These are phyloP conservation scores for Xylariaceae sp. DNA, from an alignment of 2,329 filamentous ascomycete species.

Conservation along the genomic window DNA sequence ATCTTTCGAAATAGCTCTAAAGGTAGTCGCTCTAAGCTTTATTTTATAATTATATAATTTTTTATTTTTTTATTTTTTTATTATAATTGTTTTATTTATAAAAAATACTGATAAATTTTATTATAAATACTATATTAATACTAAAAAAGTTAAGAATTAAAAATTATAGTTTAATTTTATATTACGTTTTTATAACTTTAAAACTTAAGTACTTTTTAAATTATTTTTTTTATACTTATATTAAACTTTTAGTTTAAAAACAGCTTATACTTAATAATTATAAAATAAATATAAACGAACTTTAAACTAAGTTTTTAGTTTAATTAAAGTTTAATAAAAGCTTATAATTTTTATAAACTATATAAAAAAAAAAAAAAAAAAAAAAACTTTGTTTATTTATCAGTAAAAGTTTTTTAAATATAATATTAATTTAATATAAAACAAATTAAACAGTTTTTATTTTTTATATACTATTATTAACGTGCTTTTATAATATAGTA, in stretches of 20 bases:
- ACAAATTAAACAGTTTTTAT: background rate
- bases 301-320: too few relatives aligned
- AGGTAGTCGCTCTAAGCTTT: background rate
- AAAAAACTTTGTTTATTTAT: background rate
- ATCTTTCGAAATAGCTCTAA: too few relatives aligned
- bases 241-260: background rate
- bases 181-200: background rate
- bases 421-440: background rate
- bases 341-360: too few relatives aligned
- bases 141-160: background rate
- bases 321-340: too few relatives aligned
- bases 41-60: background rate
- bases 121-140: constrained; percentile 1
- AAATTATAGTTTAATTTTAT: constrained; percentile 1
- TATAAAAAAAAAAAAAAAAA: background rate
- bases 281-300: background rate
- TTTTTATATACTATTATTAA: background rate
- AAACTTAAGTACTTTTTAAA: background rate
- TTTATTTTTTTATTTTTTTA: background rate
- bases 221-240: background rate
- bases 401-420: background rate
- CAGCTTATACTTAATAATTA: background rate
- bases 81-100: background rate
- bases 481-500: background rate
- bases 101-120: background rate